Evolutionary conservation across 1,284 basidiomycete species (phyloP).

Genomic region (Puccinia hordei): DNA sequence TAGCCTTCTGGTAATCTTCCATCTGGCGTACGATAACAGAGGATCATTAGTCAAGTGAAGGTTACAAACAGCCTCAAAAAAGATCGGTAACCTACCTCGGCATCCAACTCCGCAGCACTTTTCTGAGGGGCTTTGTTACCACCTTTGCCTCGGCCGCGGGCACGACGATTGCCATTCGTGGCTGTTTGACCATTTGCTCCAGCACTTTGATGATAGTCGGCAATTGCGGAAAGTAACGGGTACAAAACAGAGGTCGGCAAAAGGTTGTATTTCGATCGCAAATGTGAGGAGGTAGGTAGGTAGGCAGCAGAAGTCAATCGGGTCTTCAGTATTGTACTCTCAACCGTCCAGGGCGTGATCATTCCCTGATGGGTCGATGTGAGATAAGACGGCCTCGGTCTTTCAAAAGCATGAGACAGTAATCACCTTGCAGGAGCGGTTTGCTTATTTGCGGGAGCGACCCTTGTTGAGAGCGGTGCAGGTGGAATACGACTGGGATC

Average conservation of each 20-base stretch:
- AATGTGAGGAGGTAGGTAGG: background rate
- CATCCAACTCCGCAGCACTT: constrained; percentile 46
- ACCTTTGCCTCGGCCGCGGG: constrained; percentile 25
- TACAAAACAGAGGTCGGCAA: background rate
- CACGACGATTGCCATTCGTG: background rate
- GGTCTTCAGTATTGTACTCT: constrained; percentile 3
- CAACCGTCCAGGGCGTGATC: constrained; percentile 24
- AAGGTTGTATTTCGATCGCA: background rate
- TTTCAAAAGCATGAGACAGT: constrained; percentile 42
- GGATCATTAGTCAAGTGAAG: background rate
- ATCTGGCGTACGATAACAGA: constrained; percentile 26
- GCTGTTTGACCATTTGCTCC: constrained; percentile 26
- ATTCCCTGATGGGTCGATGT: background rate
- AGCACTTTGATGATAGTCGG: background rate
- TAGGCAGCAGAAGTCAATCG: constrained; percentile 21
- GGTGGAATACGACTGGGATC: constrained; percentile 47
- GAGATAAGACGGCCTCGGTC: background rate
- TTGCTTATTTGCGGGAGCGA: constrained; percentile 43
- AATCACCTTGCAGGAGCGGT: constrained; percentile 46
- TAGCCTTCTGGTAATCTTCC: constrained; percentile 50
- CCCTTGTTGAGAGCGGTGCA: constrained; percentile 43
- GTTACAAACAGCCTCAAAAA: background rate
- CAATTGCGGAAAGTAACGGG: background rate
- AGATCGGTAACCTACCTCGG: constrained; percentile 31
- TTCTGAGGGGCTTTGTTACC: constrained; percentile 30